These are phyloP conservation scores for Globisporangium echinulatum DNA, from an alignment of 352 stramenopile species.

Conservation along the genomic window DNA sequence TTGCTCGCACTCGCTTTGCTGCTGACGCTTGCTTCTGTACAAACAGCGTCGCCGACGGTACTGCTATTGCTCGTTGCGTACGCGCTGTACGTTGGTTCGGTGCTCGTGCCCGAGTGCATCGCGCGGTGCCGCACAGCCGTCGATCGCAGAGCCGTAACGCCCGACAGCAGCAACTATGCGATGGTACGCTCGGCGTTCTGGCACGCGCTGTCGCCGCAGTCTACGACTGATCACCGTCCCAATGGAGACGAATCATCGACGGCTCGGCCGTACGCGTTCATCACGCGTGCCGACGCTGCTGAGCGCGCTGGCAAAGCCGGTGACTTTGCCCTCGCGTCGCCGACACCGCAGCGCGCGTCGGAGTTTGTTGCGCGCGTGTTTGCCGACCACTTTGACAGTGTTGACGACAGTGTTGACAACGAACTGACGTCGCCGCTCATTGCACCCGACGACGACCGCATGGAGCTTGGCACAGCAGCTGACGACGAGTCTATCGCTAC, in stretches of 20 bases:
- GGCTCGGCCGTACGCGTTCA: constrained; percentile 33
- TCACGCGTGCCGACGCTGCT: constrained; percentile 26
- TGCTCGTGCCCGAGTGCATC: constrained; percentile 50
- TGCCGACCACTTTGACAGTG: constrained; percentile 55
- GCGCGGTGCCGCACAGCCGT: constrained; percentile 16
- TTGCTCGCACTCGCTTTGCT: constrained; percentile 27
- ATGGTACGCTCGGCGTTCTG: constrained; percentile 71
- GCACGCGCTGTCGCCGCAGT: constrained; percentile 46
- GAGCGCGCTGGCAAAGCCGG: constrained; percentile 6
- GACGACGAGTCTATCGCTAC: not conserved
- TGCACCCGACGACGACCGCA: constrained; percentile 29
- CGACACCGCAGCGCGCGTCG: constrained; percentile 9
- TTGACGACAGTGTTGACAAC: constrained; percentile 19
- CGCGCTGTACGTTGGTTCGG: constrained; percentile 48
- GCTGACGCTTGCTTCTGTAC: constrained; percentile 35
- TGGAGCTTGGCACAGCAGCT: constrained; percentile 5
- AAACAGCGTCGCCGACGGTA: constrained; percentile 20
- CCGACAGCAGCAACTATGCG: not conserved
- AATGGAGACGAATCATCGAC: not conserved
- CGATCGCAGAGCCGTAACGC: not conserved
- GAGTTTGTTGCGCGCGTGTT: constrained; percentile 43
- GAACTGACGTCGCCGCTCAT: constrained; percentile 59
- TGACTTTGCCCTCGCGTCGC: constrained; percentile 21
- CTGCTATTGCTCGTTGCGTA: constrained; percentile 50
- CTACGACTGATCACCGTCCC: constrained; percentile 10